A percentile compares a stretch with the other conserved stretches of the same genome.
These are phyloP conservation scores for Cladosporium sp. DNA, from an alignment of 2,329 filamentous ascomycete species.

Conservation along the genomic window DNA sequence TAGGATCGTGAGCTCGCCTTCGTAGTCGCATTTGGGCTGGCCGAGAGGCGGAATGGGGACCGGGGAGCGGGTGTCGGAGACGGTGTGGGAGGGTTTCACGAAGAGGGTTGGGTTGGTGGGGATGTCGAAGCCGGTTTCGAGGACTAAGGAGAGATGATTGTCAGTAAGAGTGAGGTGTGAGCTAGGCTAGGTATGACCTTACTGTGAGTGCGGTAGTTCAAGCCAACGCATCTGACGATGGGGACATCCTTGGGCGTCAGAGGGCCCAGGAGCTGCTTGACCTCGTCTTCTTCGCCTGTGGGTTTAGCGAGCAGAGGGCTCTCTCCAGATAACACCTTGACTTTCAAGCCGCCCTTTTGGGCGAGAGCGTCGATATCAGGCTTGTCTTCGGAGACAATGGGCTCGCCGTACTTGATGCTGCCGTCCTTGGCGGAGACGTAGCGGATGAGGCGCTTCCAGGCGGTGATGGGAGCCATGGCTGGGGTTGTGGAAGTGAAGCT, in stretches of 20 bases:
- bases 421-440: constrained; percentile 63
- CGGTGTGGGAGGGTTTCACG: constrained; percentile 65
- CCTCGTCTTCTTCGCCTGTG: constrained; percentile 51
- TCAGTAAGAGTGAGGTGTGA: not conserved
- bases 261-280: constrained; percentile 53
- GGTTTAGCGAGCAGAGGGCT: constrained; percentile 44
- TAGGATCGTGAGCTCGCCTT: constrained; percentile 71
- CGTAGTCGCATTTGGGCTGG: constrained; percentile 69
- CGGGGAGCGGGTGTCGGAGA: constrained; percentile 60
- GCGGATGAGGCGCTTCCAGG: constrained; percentile 62
- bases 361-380: constrained; percentile 30
- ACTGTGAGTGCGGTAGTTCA: constrained; percentile 57
- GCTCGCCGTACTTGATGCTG: constrained; percentile 68
- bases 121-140: constrained; percentile 58
- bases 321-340: constrained; percentile 48
- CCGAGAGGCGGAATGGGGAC: constrained; percentile 64
- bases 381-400: constrained; percentile 45
- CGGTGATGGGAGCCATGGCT: constrained; percentile 17
- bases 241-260: constrained; percentile 49
- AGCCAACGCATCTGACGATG: constrained; percentile 55
- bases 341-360: constrained; percentile 45
- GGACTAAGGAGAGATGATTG: constrained; percentile 18
- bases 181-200: constrained; percentile 12
- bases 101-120: constrained; percentile 71
- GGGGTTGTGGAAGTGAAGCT: not conserved